Conservation (phyloP, 2,329 filamentous ascomycete genomes). For the Claviceps arundinis region DNA sequence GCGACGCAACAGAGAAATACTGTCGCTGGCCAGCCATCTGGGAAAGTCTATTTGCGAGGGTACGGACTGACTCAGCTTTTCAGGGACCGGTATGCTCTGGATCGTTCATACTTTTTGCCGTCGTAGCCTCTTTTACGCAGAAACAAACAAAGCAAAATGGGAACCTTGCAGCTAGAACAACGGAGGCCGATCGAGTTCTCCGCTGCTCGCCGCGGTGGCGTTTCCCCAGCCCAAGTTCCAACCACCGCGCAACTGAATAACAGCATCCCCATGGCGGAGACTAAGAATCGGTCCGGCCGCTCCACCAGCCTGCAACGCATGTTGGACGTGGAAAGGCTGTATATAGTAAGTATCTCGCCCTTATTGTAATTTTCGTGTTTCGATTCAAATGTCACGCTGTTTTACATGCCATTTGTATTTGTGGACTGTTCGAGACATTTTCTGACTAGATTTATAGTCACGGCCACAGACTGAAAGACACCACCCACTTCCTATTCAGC, state of each 20-base stretch:
- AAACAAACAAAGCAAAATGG: background rate
- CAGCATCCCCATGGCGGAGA: conserved; percentile 5
- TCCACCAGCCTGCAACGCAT: conserved; percentile 42
- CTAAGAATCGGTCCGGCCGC: conserved; percentile 13
- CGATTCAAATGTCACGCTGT: background rate
- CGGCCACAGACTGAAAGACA: conserved; percentile 11
- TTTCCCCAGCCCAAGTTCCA: background rate
- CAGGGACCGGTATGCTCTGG: background rate
- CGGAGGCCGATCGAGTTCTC: too few relatives aligned
- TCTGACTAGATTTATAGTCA: background rate
- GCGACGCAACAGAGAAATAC: background rate
- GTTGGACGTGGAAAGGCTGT: conserved; percentile 45
- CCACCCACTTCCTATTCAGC: conserved; percentile 3
- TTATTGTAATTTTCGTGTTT: background rate
- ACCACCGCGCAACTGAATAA: background rate
- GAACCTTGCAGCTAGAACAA: background rate
- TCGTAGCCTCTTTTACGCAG: background rate
- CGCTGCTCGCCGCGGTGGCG: background rate
- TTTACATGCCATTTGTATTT: background rate
- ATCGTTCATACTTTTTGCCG: background rate
- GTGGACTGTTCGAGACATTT: background rate
- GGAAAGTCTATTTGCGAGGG: background rate
- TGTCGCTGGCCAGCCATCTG: conserved; percentile 2
- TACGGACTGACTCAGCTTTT: background rate
- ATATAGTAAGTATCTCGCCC: conserved; percentile 33